Evolutionary conservation across 1,139 yeast genomes (phyloP).

Genomic region (Protomyces arabidopsidicola): DNA sequence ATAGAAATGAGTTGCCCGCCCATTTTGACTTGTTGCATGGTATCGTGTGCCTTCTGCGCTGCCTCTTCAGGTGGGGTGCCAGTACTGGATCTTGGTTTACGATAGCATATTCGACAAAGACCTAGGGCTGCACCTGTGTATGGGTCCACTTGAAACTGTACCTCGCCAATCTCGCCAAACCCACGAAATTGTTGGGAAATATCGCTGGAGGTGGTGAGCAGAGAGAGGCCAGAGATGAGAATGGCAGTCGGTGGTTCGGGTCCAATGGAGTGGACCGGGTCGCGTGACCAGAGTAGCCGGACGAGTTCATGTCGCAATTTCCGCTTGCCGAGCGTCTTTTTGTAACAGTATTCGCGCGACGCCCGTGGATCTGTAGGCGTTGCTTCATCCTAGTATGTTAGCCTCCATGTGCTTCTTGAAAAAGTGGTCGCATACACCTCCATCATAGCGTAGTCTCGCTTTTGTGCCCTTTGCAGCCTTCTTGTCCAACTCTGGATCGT

Average conservation of each 20-base stretch:
- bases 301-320: constrained; percentile 14
- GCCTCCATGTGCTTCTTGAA: neutral
- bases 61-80: constrained; percentile 35
- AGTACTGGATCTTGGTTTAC: constrained; percentile 49
- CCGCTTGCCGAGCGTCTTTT: constrained; percentile 5
- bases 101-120: constrained; percentile 60
- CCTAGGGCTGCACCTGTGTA: constrained; percentile 77
- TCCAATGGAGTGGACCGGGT: constrained; percentile 63
- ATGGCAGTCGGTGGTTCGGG: constrained; percentile 69
- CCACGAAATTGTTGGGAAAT: constrained; percentile 53
- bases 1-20: constrained; percentile 40
- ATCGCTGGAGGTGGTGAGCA: constrained; percentile 48
- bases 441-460: constrained; percentile 26
- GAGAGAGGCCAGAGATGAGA: constrained; percentile 60
- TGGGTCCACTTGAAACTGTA: constrained; percentile 65
- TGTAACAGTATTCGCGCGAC: constrained; percentile 19
- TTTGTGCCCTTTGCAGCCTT: constrained; percentile 7
- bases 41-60: constrained; percentile 46
- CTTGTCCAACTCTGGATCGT: constrained; percentile 31
- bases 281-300: constrained; percentile 38
- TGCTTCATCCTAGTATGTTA: neutral
- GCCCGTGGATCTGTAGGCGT: constrained; percentile 16
- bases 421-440: constrained; percentile 13
- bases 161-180: constrained; percentile 57
- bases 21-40: constrained; percentile 39